Conservation (phyloP, 805 yeast genomes). For the Candida sakaeoensis region DNA sequence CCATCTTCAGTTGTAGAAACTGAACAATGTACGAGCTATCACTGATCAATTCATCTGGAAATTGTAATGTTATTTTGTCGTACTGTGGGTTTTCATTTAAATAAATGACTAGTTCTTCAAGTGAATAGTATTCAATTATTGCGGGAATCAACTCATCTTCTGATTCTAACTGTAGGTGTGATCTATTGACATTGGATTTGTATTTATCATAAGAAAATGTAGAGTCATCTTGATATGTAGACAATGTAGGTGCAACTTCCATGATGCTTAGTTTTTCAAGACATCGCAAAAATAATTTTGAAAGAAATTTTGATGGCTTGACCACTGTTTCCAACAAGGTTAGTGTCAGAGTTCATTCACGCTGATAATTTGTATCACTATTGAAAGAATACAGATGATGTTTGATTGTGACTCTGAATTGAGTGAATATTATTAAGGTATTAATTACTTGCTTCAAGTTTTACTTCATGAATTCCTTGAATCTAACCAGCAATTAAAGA, state of each 20-base stretch:
- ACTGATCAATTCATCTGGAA: constrained; percentile 75
- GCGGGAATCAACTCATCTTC: constrained; percentile 23
- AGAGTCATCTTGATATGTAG: constrained; percentile 67
- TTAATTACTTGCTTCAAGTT: too few relatives aligned
- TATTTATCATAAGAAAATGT: constrained; percentile 48
- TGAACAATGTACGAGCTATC: constrained; percentile 75
- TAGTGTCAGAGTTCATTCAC: too few relatives aligned
- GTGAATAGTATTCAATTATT: constrained; percentile 51
- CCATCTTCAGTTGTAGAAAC: constrained; percentile 35
- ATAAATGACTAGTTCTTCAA: constrained; percentile 43
- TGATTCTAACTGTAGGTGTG: constrained; percentile 20
- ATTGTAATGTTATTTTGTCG: constrained; percentile 72
- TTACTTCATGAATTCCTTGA: too few relatives aligned
- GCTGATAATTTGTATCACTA: too few relatives aligned
- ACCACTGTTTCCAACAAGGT: too few relatives aligned
- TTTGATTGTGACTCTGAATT: too few relatives aligned
- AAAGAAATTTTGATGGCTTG: too few relatives aligned
- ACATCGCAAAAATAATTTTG: too few relatives aligned
- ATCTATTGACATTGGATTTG: constrained; percentile 19
- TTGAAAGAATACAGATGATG: too few relatives aligned
- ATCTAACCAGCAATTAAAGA: too few relatives aligned
- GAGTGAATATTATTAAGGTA: too few relatives aligned
- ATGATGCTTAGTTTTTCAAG: not conserved
- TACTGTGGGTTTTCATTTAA: constrained; percentile 36
- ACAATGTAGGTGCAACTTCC: constrained; percentile 60